phyloP scores from a whole-genome alignment of 73 alveolate species.

The Paramecium octaurelia region DNA sequence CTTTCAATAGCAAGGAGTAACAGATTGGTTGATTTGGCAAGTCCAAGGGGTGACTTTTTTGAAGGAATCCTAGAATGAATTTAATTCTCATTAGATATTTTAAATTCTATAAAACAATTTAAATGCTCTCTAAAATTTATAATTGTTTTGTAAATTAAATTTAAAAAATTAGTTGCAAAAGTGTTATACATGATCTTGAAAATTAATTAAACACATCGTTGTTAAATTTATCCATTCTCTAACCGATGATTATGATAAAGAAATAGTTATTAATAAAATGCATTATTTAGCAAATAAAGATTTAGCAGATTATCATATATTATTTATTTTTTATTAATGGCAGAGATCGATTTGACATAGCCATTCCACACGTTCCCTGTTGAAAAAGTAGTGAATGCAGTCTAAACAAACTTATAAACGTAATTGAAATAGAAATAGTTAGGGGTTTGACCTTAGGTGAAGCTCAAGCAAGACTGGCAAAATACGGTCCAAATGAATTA shows the following conservation, averaged over 20 bases:
- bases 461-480: slow-evolving; percentile 26
- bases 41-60: not conserved
- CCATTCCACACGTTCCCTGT: not conserved
- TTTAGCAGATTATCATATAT: not conserved
- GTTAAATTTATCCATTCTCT: not conserved
- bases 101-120: not conserved
- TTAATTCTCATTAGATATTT: not conserved
- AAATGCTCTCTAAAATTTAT: not conserved
- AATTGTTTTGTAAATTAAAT: not conserved
- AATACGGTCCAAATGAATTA: slow-evolving; percentile 87
- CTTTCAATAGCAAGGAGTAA: not conserved
- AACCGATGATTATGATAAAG: not conserved
- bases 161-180: not conserved
- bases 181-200: not conserved
- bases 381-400: not conserved
- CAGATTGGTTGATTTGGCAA: not conserved
- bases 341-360: not conserved
- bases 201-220: too few relatives aligned
- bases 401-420: not conserved
- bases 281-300: not conserved
- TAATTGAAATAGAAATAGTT: not conserved
- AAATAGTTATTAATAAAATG: not conserved
- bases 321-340: not conserved
- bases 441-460: not conserved
- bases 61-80: not conserved